phyloP scores from a whole-genome alignment of 805 yeast genomes.

The Blastobotrys peoriensis region DNA sequence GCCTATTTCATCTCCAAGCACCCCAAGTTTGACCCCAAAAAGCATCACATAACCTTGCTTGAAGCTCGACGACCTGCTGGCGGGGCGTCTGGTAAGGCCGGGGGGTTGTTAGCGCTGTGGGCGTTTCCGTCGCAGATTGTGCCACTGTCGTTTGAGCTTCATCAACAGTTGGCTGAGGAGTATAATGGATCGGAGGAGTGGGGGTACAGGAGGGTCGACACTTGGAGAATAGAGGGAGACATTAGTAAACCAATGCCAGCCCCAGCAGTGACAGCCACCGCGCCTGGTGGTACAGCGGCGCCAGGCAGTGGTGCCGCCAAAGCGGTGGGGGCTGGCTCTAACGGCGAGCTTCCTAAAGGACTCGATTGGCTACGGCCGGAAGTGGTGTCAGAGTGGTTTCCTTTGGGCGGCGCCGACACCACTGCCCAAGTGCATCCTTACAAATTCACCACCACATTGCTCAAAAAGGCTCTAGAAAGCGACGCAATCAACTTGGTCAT shows the following conservation, averaged over 20 bases:
- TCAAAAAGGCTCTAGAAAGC: slow-evolving; percentile 71
- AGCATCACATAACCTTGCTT: slow-evolving; percentile 74
- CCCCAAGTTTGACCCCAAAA: slow-evolving; percentile 65
- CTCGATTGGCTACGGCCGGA: slow-evolving; percentile 63
- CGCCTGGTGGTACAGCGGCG: no score
- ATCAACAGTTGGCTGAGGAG: slow-evolving; percentile 71
- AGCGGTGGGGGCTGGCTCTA: not conserved
- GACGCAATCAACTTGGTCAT: slow-evolving; percentile 79
- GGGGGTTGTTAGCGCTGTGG: slow-evolving; percentile 91
- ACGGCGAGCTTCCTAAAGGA: slow-evolving; percentile 28
- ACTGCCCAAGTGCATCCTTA: slow-evolving; percentile 98
- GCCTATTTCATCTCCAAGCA: slow-evolving; percentile 85
- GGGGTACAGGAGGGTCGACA: slow-evolving; percentile 88
- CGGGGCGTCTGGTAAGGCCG: slow-evolving; percentile 97
- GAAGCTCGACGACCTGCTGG: slow-evolving; percentile 94
- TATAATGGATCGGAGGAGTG: slow-evolving; percentile 81
- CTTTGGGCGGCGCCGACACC: slow-evolving; percentile 72
- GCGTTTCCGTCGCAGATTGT: slow-evolving; percentile 96
- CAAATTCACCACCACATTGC: slow-evolving; percentile 78
- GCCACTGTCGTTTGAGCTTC: slow-evolving; percentile 78
- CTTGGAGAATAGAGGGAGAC: slow-evolving; percentile 84
- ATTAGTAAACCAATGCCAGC: slow-evolving; percentile 33
- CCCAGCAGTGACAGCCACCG: no score
- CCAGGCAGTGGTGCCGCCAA: no score
- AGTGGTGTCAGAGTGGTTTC: slow-evolving; percentile 40